A percentile compares a stretch with the other conserved stretches of the same genome.
phyloP scores from a whole-genome alignment of 75 land plant species.

The Chamaecyparis obtusa region DNA sequence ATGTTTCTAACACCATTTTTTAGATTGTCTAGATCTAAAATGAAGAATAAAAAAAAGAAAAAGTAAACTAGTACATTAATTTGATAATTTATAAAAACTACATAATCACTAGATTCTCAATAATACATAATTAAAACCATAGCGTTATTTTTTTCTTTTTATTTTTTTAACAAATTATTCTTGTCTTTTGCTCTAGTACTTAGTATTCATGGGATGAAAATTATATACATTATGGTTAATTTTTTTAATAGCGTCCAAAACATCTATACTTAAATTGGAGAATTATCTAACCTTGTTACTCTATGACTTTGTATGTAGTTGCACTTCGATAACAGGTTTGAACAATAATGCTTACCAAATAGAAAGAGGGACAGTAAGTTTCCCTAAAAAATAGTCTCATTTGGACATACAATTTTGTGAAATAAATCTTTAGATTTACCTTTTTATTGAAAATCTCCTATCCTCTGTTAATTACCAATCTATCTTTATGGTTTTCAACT shows the following conservation, averaged over 20 bases:
- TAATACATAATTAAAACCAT: background rate
- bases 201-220: background rate
- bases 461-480: background rate
- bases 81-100: too few relatives aligned
- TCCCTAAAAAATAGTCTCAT: background rate
- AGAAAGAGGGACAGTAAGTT: slow-evolving; percentile 73
- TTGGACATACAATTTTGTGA: background rate
- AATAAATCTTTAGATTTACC: background rate
- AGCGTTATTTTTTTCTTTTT: background rate
- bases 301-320: slow-evolving; percentile 44
- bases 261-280: background rate
- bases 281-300: background rate
- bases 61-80: background rate
- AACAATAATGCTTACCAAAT: slow-evolving; percentile 98
- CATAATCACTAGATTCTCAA: too few relatives aligned
- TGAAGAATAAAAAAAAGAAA: background rate
- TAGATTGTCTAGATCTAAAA: background rate
- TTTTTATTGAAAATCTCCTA: background rate
- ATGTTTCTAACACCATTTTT: background rate
- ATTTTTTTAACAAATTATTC: background rate
- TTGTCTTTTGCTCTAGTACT: background rate
- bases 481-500: background rate
- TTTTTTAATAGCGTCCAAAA: background rate
- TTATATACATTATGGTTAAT: background rate
- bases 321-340: slow-evolving; percentile 77